Conservation (phyloP, 1,139 yeast genomes). For the Yamadazyma jaroonii region DNA sequence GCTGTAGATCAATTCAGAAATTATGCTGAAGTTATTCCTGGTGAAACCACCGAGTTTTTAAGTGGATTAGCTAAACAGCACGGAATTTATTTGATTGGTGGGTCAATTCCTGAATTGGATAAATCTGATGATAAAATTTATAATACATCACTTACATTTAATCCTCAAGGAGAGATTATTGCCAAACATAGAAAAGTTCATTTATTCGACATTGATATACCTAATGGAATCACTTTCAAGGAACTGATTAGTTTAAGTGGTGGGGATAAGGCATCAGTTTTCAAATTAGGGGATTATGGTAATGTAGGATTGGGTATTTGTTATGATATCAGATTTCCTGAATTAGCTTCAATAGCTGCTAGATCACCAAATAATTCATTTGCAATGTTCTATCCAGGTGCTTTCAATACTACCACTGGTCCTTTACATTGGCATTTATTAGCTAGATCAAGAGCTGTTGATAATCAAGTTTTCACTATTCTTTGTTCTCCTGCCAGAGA, state of each 20-base stretch:
- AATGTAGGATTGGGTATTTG: slow-evolving; percentile 87
- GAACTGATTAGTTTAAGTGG: slow-evolving; percentile 75
- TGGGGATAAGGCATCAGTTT: slow-evolving; percentile 78
- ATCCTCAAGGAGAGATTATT: slow-evolving; percentile 66
- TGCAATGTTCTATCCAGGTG: slow-evolving; percentile 93
- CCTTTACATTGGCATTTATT: slow-evolving; percentile 92
- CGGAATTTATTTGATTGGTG: slow-evolving; percentile 72
- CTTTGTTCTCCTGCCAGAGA: slow-evolving; percentile 91
- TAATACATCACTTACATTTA: slow-evolving; percentile 80
- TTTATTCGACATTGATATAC: slow-evolving; percentile 87
- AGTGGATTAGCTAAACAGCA: slow-evolving; percentile 61
- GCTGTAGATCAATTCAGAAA: slow-evolving; percentile 82
- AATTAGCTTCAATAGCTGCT: slow-evolving; percentile 77
- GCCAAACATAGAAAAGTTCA: slow-evolving; percentile 90
- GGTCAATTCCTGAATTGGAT: slow-evolving; percentile 81
- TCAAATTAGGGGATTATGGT: slow-evolving; percentile 67
- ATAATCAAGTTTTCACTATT: slow-evolving; percentile 77
- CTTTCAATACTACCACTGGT: slow-evolving; percentile 93
- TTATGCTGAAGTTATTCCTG: slow-evolving; percentile 80
- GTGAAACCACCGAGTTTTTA: slow-evolving; percentile 64
- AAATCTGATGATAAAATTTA: slow-evolving; percentile 53
- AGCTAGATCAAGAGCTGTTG: slow-evolving; percentile 85
- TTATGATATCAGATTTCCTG: slow-evolving; percentile 91
- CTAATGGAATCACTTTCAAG: slow-evolving; percentile 81
- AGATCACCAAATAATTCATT: slow-evolving; percentile 67